Percentiles rank a stretch among this genome's conserved stretches.
phyloP scores from a whole-genome alignment of 2,329 filamentous ascomycete genomes.

The Colletotrichum sp. region DNA sequence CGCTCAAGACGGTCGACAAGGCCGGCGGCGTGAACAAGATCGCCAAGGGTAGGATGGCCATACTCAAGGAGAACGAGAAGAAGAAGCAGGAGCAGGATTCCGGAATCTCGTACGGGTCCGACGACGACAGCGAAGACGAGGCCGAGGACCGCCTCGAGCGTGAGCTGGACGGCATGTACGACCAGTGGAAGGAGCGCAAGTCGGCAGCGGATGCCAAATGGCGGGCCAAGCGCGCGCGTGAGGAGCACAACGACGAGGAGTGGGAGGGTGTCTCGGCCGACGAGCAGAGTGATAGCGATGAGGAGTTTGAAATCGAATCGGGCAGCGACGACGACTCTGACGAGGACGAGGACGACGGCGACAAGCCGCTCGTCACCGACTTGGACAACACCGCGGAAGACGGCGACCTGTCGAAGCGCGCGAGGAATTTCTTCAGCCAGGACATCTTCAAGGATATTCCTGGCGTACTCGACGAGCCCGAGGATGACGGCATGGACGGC shows the following conservation, averaged over 20 bases:
- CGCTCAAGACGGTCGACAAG: slow-evolving; percentile 81
- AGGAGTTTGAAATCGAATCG: slow-evolving; percentile 58
- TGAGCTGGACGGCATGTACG: slow-evolving; percentile 88
- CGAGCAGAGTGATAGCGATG: slow-evolving; percentile 66
- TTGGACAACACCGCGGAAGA: slow-evolving; percentile 48
- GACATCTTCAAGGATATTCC: slow-evolving; percentile 90
- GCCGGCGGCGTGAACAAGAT: slow-evolving; percentile 72
- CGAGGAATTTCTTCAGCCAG: slow-evolving; percentile 89
- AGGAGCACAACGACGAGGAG: slow-evolving; percentile 83
- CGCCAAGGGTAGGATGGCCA: slow-evolving; percentile 79
- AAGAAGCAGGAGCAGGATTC: slow-evolving; percentile 67
- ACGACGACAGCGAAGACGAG: slow-evolving; percentile 63
- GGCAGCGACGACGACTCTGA: slow-evolving; percentile 46
- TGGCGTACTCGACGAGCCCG: slow-evolving; percentile 61
- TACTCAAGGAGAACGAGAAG: slow-evolving; percentile 61
- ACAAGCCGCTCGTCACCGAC: slow-evolving; percentile 38
- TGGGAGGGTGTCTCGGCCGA: slow-evolving; percentile 87
- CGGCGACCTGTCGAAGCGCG: slow-evolving; percentile 79
- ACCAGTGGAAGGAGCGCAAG: slow-evolving; percentile 81
- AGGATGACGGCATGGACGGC: slow-evolving; percentile 36
- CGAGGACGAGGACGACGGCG: slow-evolving; percentile 32
- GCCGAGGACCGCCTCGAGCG: slow-evolving; percentile 83
- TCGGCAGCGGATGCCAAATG: slow-evolving; percentile 85
- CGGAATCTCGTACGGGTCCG: slow-evolving; percentile 52
- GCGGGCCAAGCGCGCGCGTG: slow-evolving; percentile 85